Conservation (phyloP, 768 basidiomycete species). For the Coprinopsis sp. region DNA sequence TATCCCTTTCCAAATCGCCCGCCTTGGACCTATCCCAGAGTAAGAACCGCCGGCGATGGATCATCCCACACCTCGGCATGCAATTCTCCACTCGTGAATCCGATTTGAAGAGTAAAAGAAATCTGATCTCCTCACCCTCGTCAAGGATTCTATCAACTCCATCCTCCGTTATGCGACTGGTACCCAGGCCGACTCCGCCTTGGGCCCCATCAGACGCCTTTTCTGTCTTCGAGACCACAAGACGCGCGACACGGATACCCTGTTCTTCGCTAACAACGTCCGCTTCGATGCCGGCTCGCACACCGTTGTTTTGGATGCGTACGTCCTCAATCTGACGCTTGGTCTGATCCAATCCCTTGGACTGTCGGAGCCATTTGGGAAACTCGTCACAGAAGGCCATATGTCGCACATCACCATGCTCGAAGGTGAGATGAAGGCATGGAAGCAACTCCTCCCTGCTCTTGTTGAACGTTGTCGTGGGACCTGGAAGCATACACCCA, state of each 20-base stretch:
- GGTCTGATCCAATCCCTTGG: conserved; percentile 3
- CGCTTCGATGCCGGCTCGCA: too few relatives aligned
- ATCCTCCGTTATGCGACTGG: not conserved
- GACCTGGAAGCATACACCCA: conserved; percentile 40
- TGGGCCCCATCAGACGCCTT: not conserved
- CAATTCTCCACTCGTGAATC: conserved; percentile 26
- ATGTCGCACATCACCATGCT: conserved; percentile 16
- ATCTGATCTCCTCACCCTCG: conserved; percentile 19
- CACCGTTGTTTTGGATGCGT: conserved; percentile 48
- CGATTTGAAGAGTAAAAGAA: conserved; percentile 13
- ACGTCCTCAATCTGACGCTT: conserved; percentile 29
- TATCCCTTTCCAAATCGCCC: conserved; percentile 33
- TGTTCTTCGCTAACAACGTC: conserved; percentile 42
- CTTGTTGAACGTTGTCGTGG: conserved; percentile 49
- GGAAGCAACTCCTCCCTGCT: conserved; percentile 48
- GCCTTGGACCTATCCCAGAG: conserved; percentile 20
- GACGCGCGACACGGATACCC: conserved; percentile 20
- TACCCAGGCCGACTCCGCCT: too few relatives aligned
- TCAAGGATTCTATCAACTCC: conserved; percentile 25
- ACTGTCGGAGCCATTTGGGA: conserved; percentile 14
- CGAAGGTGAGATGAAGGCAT: conserved; percentile 35
- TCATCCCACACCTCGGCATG: conserved; percentile 24
- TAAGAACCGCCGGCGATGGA: conserved; percentile 21
- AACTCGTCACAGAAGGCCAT: conserved; percentile 3
- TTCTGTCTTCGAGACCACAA: not conserved